phyloP scores from a whole-genome alignment of 306 rosid species.

The Cucumis cinereus region DNA sequence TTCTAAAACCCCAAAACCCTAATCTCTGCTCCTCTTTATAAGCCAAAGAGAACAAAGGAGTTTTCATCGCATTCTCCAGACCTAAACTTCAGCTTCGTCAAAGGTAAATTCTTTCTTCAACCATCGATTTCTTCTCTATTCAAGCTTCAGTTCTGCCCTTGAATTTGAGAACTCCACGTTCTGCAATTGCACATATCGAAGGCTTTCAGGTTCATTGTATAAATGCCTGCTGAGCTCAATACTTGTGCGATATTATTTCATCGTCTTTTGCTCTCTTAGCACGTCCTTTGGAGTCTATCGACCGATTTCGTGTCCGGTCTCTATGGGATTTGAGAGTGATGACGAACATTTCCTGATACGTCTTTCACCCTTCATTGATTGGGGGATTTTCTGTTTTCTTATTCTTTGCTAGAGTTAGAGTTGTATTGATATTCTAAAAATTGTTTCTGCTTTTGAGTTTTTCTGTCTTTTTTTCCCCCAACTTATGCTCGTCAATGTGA shows the following conservation, averaged over 20 bases:
- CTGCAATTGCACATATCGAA: constrained; percentile 60
- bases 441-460: neutral
- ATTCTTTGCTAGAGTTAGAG: neutral
- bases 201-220: constrained; percentile 31
- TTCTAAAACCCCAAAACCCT: constrained; percentile 9
- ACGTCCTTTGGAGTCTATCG: constrained; percentile 17
- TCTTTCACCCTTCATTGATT: neutral
- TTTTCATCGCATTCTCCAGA: neutral
- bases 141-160: neutral
- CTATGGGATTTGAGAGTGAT: constrained; percentile 21
- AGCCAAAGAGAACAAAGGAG: neutral
- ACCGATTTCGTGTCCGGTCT: neutral
- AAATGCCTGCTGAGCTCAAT: constrained; percentile 47
- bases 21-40: neutral
- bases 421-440: neutral
- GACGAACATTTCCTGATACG: constrained; percentile 23
- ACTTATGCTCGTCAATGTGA: neutral
- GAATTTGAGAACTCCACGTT: neutral
- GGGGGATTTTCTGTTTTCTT: too few species aligned
- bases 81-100: neutral
- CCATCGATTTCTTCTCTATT: neutral
- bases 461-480: neutral
- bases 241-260: constrained; percentile 44
- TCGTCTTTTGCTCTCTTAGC: constrained; percentile 17
- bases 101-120: neutral